These are phyloP conservation scores for Saccharomyces pastorianus DNA, from an alignment of 1,139 yeast genomes.

Conservation along the genomic window DNA sequence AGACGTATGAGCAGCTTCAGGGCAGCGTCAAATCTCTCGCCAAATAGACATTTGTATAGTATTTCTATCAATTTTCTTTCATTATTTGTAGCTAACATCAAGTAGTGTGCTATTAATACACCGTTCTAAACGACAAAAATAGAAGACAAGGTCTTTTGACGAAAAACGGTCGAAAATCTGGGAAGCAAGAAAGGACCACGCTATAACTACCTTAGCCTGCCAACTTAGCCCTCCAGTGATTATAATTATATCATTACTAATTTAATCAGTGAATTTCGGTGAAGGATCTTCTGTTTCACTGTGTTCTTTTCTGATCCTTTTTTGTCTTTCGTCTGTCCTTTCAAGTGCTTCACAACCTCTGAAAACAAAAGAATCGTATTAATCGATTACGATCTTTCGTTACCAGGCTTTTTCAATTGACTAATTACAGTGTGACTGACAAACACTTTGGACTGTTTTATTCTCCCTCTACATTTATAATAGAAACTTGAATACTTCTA, in stretches of 20 bases:
- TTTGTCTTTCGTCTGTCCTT: not conserved
- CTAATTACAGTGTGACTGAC: not conserved
- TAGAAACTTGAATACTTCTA: not conserved
- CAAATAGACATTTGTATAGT: not conserved
- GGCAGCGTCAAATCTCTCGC: not conserved
- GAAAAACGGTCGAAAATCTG: not conserved
- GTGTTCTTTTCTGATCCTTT: not conserved
- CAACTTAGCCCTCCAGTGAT: not conserved
- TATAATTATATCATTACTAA: not conserved
- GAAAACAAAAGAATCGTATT: not conserved
- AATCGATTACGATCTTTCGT: not conserved
- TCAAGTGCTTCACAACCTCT: not conserved
- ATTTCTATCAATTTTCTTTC: not conserved
- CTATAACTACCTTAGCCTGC: not conserved
- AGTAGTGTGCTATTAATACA: not conserved
- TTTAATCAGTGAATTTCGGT: not conserved
- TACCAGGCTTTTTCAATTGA: not conserved
- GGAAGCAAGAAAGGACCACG: not conserved
- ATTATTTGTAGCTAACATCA: not conserved
- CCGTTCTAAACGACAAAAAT: not conserved
- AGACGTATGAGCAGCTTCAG: slow-evolving; percentile 1
- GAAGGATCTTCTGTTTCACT: not conserved
- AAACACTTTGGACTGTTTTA: not conserved
- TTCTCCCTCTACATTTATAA: not conserved
- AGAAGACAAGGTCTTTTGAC: not conserved